Conservation (phyloP, 1,284 basidiomycete genomes). For the Sporisorium graminicola region DNA sequence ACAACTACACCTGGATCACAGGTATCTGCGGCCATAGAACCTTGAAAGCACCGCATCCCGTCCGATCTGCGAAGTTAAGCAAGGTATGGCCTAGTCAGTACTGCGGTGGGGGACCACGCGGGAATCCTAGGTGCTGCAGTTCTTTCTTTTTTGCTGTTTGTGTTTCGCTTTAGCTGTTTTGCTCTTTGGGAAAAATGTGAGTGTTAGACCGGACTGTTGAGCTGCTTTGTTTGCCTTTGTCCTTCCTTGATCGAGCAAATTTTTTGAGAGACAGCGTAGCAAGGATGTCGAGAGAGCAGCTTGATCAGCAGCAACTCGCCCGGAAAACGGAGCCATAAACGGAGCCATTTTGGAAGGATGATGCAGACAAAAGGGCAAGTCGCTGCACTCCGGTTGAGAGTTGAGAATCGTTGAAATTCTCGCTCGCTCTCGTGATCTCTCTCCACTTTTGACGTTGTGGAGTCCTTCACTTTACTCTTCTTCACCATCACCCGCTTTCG, state of each 20-base stretch:
- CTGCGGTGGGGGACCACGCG: conserved; percentile 85
- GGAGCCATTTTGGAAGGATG: conserved; percentile 2
- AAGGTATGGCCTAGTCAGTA: conserved; percentile 84
- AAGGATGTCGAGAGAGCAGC: neutral
- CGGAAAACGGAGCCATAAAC: conserved; percentile 31
- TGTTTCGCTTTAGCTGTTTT: too few species aligned
- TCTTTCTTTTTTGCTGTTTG: too few species aligned
- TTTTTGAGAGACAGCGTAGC: conserved; percentile 20
- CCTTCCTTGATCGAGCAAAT: conserved; percentile 13
- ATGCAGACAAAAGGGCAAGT: conserved; percentile 10
- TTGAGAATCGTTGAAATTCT: conserved; percentile 3
- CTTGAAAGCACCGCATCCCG: conserved; percentile 83
- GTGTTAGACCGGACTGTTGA: neutral
- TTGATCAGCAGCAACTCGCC: conserved; percentile 8
- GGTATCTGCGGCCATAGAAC: conserved; percentile 81
- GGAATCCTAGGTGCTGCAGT: conserved; percentile 85
- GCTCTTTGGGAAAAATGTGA: neutral
- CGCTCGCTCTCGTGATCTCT: conserved; percentile 24
- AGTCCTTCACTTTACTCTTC: neutral
- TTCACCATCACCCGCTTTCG: neutral
- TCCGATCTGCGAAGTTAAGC: conserved; percentile 84
- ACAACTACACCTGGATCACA: neutral
- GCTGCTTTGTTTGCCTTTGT: neutral
- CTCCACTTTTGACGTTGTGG: conserved; percentile 31
- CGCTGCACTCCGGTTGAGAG: conserved; percentile 27